Base-by-base conservation (phyloP, 2,329 filamentous ascomycete species). In the Pestalotiopsis sp. region DNA sequence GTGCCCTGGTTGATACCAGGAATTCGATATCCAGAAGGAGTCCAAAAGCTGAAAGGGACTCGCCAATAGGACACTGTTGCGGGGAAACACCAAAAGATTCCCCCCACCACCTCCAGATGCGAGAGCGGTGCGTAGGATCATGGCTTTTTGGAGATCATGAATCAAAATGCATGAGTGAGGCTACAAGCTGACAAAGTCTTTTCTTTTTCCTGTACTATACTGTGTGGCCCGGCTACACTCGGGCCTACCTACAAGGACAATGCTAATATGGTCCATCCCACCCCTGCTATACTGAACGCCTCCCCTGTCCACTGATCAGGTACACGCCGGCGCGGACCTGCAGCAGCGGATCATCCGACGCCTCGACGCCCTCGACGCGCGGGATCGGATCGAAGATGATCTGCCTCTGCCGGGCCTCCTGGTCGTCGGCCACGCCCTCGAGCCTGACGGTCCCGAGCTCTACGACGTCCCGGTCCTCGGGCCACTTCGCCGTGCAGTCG, bases 381-480 rank as follows among this genome's bases (percentile, higher is more conserved):
- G 87, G 87, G 64, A 89, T 82, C 1, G 87, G 87, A 78, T 90
- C 87, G 71, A 87, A 89, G 70, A 90, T 89, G 55, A 86, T 79
- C 39, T 79, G 77, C 78, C 88, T 85, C 78, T 86, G 82, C 78
- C 83, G 77, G 67, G 77, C 78, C 66, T 83, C 79, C 49, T 81
- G 78, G n/a, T 81, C 78, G 25, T 77, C 74, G 31, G 81, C 74
- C 11, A 83, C 68, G 27, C 75, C 73, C 25, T 85, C 80, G 11
- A 89, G 67, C 68, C 73, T 81, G 7, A 89, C 73, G 1, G 73
- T 81, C 0, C 87, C 87, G 67, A 90, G 74, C 70, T 86, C 83
- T 3, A 88, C 84, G 23, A 86, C 63, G 69, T 82, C 71, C 49
- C 86, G 80, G 3, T 81, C 79, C 49, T 85, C 86, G 0, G 86